Evolutionary conservation across 106 monocot species (phyloP).

Genomic region (Platanthera zijinensis): DNA sequence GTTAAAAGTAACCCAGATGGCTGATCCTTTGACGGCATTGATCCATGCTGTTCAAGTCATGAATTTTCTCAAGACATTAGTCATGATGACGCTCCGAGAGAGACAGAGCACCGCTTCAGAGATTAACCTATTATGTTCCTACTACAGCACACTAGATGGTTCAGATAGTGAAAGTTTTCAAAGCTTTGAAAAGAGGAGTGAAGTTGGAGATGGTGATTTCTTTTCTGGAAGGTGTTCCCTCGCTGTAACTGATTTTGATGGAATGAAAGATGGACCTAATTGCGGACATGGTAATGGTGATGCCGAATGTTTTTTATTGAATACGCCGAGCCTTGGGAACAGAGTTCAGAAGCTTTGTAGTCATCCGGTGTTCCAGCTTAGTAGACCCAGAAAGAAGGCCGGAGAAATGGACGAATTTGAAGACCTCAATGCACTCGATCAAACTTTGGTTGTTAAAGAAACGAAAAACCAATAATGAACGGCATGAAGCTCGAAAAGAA

Average conservation of each 20-base stretch:
- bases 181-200: slow-evolving; percentile 23
- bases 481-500: too few species aligned
- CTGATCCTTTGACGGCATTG: slow-evolving; percentile 86
- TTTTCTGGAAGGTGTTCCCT: slow-evolving; percentile 18
- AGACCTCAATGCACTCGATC: too few species aligned
- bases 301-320: slow-evolving; percentile 28
- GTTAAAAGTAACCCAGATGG: slow-evolving; percentile 47
- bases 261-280: slow-evolving; percentile 17
- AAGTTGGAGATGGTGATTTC: slow-evolving; percentile 9
- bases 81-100: slow-evolving; percentile 52
- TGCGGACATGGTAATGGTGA: slow-evolving; percentile 21
- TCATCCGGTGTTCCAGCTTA: slow-evolving; percentile 67
- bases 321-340: slow-evolving; percentile 48
- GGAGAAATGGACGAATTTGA: slow-evolving; percentile 11
- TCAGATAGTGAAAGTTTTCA: slow-evolving; percentile 29
- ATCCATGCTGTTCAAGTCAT: slow-evolving; percentile 91
- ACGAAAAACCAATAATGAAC: too few species aligned
- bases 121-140: slow-evolving; percentile 3
- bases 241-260: slow-evolving; percentile 1
- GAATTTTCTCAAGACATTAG: slow-evolving; percentile 80
- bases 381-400: slow-evolving; percentile 42
- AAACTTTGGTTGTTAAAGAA: too few species aligned
- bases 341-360: slow-evolving; percentile 58
- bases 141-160: slow-evolving; percentile 2
- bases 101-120: slow-evolving; percentile 36